phyloP scores from a whole-genome alignment of 129 eudicot genomes.

The Artemisia argyi region DNA sequence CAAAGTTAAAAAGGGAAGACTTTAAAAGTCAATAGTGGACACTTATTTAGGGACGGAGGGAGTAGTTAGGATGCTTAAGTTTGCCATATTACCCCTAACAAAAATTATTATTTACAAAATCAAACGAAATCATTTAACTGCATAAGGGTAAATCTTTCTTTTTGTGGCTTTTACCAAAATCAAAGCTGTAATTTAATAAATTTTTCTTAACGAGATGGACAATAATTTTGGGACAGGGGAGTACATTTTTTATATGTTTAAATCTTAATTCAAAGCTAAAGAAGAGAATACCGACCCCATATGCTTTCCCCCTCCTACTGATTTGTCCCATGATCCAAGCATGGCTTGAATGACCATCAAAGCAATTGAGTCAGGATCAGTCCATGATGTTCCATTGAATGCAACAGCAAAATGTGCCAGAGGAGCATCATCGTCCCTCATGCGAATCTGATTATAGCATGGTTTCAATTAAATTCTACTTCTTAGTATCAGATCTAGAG shows the following conservation, averaged over 20 bases:
- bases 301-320: constrained; percentile 68
- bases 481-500: not conserved
- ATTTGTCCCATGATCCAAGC: constrained; percentile 74
- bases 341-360: constrained; percentile 83
- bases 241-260: no score
- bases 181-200: no score
- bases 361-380: constrained; percentile 81
- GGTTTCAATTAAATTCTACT: constrained; percentile 2
- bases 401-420: constrained; percentile 86
- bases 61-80: no score
- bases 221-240: no score
- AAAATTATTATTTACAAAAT: not conserved
- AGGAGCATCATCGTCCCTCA: constrained; percentile 69
- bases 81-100: not conserved
- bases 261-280: not conserved
- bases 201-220: no score
- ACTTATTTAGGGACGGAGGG: no score
- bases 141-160: no score
- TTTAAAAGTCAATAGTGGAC: no score
- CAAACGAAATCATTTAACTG: not conserved
- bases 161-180: no score
- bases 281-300: constrained; percentile 53
- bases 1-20: no score
- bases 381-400: constrained; percentile 74
- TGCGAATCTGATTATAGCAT: constrained; percentile 57